Evolutionary conservation across 2,329 filamentous ascomycete genomes (phyloP), one percentile per base, ranked within the genome.

Genomic region (Trichoderma polysporum): DNA sequence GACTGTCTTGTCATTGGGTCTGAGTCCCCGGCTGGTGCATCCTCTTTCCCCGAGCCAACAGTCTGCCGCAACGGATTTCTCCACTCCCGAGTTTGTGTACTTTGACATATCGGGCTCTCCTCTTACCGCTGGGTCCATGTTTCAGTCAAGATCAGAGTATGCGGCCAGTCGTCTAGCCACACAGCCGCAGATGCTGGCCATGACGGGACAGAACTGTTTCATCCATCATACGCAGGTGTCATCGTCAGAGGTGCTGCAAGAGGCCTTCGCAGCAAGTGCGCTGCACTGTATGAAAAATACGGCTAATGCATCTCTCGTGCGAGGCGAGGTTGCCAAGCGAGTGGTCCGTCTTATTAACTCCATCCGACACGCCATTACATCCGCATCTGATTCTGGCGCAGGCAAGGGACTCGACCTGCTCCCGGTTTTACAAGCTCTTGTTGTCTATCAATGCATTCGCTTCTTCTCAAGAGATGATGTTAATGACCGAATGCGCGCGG

Each of bases 261-360:
- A 66, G 4, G 62, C 62, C 7, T 53, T 66, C 25, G 62, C 62
- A 19, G 62, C 62, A 31, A 66, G 62, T 31, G 62, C 62, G 7
- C 25, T 66, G 4, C 62, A 66, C 35, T 66, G 62, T 31, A 66
- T 66, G 62, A 45, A 53, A 3, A 66, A 66, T 31, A 66, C 62
- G 41, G 35, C 62, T 7, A 66, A 66, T 52, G 53, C 62, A 2
- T 13, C 54, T 4, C 62, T 66, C 50, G 54, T 66, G n/a, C 41
- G 62, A 41, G 54, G 62, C 6, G 62, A 66, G 31, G 39, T 66
- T 25, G 37, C 53, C 29, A 57, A 58, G 62, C 53, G 62, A 50
- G 62, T 66, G 27, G 35, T 29, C 5, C 62, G 62, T 2, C 50
- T 66, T 12, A 31, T 66, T 15, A 31, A 27, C 6, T 66, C 62